Evolutionary conservation across 1,284 basidiomycete species (phyloP).

Genomic region (Tremellales sp.): DNA sequence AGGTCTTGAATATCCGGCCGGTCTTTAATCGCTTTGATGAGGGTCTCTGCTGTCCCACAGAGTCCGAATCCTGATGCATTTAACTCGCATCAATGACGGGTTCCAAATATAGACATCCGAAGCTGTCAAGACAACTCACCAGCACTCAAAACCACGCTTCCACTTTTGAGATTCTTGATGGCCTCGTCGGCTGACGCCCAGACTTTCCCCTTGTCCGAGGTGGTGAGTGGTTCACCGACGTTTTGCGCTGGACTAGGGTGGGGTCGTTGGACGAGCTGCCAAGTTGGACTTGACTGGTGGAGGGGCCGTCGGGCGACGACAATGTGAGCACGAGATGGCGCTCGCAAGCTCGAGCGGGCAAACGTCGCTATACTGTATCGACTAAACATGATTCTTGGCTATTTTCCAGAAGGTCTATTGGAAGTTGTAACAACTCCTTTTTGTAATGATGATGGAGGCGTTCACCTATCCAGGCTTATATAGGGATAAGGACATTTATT

Average conservation of each 20-base stretch:
- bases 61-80: slow-evolving; percentile 40
- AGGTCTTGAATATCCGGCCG: slow-evolving; percentile 67
- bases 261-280: background rate
- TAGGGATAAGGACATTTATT: no score
- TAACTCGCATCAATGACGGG: background rate
- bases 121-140: slow-evolving; percentile 57
- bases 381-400: no score
- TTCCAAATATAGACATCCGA: no score
- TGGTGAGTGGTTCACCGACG: slow-evolving; percentile 22
- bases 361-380: no score
- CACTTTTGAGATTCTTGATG: slow-evolving; percentile 73
- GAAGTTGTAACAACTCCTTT: no score
- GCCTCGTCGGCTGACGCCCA: slow-evolving; percentile 77
- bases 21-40: slow-evolving; percentile 73
- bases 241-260: slow-evolving; percentile 18
- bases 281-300: no score
- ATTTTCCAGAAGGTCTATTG: no score
- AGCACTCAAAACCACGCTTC: slow-evolving; percentile 72
- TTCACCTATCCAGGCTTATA: no score
- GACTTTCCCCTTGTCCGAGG: slow-evolving; percentile 56
- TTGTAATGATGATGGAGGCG: no score
- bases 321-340: no score
- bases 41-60: slow-evolving; percentile 61
- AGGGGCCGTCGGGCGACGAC: no score
- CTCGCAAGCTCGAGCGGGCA: no score